Percentiles rank a stretch among this genome's conserved stretches.
Evolutionary conservation across 2,329 filamentous ascomycete genomes (phyloP).

Genomic region (Epichloe gansuensis): DNA sequence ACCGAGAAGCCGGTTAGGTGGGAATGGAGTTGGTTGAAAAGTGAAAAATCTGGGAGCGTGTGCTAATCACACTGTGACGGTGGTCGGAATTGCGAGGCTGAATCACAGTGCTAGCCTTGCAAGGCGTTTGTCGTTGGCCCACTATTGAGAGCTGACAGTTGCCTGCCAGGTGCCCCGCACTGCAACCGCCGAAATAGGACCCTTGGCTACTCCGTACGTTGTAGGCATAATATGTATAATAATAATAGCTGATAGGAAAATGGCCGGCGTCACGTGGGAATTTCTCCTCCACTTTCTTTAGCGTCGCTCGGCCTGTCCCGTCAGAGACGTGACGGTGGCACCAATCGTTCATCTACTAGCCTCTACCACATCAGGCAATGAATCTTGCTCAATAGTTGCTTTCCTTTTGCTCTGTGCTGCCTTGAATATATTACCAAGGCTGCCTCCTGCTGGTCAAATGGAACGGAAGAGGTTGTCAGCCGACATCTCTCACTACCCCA

Average conservation of each 20-base stretch:
- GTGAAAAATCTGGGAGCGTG: background rate
- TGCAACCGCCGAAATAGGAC: background rate
- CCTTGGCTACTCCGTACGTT: background rate
- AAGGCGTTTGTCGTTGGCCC: background rate
- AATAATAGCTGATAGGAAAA: background rate
- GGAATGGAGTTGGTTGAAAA: background rate
- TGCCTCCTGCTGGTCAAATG: background rate
- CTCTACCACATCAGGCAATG: background rate
- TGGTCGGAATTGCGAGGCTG: background rate
- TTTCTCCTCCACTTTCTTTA: background rate
- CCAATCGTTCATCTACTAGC: slow-evolving; percentile 1
- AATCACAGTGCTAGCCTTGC: background rate
- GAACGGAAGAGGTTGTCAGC: slow-evolving; percentile 5
- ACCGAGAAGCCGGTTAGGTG: slow-evolving; percentile 18
- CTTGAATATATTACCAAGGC: background rate
- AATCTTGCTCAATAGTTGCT: background rate
- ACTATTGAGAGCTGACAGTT: background rate
- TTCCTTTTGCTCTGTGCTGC: background rate
- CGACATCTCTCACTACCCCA: background rate
- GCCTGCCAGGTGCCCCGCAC: background rate
- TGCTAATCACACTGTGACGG: background rate
- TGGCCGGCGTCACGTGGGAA: background rate
- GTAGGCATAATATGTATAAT: background rate
- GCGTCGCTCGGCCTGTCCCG: background rate
- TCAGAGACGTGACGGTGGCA: background rate